phyloP scores from a whole-genome alignment of 192 early-diverging fungal species.

The Backusella macrospora region DNA sequence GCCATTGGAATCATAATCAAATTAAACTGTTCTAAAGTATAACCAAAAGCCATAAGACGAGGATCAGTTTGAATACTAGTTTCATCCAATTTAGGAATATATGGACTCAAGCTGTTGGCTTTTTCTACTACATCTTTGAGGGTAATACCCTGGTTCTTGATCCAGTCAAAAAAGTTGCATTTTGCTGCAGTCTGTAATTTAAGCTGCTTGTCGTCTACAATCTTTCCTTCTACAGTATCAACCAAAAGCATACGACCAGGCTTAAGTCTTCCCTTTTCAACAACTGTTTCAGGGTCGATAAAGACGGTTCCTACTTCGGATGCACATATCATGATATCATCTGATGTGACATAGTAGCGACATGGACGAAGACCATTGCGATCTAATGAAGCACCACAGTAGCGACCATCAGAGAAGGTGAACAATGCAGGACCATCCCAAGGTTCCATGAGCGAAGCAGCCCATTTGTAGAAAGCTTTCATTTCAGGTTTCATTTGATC shows the following conservation, averaged over 20 bases:
- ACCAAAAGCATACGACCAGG: conserved; percentile 98
- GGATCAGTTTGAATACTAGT: conserved; percentile 67
- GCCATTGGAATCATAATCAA: conserved; percentile 89
- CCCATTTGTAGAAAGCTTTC: conserved; percentile 97
- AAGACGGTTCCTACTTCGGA: conserved; percentile 94
- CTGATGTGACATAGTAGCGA: conserved; percentile 91
- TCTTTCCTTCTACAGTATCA: conserved; percentile 85
- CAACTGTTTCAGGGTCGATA: conserved; percentile 78
- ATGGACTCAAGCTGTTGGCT: conserved; percentile 28
- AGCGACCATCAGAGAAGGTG: conserved; percentile 97
- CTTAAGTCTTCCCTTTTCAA: conserved; percentile 91
- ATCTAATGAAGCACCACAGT: conserved; percentile 94
- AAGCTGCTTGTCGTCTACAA: conserved; percentile 91
- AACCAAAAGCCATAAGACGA: conserved; percentile 86
- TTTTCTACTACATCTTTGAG: conserved; percentile 64
- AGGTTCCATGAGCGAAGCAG: conserved; percentile 96
- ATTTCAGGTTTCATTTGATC: conserved; percentile 83
- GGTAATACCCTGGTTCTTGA: conserved; percentile 79
- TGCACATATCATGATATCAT: conserved; percentile 98
- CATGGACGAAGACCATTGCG: conserved; percentile 97
- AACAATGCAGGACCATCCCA: conserved; percentile 99
- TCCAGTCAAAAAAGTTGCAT: conserved; percentile 84
- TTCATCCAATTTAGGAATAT: conserved; percentile 57
- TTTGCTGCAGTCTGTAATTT: conserved; percentile 76
- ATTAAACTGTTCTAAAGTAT: conserved; percentile 93